phyloP scores from a whole-genome alignment of 2,329 filamentous ascomycete genomes.

The Daldinia sp. region DNA sequence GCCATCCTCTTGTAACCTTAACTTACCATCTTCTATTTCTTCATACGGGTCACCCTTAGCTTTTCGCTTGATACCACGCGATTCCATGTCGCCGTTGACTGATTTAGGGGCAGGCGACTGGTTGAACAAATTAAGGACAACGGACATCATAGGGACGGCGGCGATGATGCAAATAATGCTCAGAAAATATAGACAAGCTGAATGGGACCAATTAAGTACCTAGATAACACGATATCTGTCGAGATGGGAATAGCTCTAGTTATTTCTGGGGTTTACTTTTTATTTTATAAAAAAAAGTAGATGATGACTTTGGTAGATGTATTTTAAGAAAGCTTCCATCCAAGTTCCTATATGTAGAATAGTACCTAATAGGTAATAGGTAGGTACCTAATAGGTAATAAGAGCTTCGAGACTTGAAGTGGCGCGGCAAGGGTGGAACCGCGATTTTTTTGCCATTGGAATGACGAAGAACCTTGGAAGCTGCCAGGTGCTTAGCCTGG shows the following conservation, averaged over 20 bases:
- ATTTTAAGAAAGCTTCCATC: not conserved
- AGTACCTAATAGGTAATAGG: too few species aligned
- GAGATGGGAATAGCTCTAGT: not conserved
- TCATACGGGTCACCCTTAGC: slow-evolving; percentile 43
- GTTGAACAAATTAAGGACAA: slow-evolving; percentile 3
- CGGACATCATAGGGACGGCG: slow-evolving; percentile 19
- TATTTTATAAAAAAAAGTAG: too few species aligned
- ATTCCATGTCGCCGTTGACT: slow-evolving; percentile 26
- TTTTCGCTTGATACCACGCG: slow-evolving; percentile 43
- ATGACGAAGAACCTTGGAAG: slow-evolving; percentile 25
- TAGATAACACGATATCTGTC: not conserved
- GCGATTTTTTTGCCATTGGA: slow-evolving; percentile 23
- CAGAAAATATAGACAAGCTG: not conserved
- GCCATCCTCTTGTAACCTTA: slow-evolving; percentile 17
- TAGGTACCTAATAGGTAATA: too few species aligned
- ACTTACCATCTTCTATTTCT: slow-evolving; percentile 41
- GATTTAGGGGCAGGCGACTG: slow-evolving; percentile 27
- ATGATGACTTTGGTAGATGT: not conserved
- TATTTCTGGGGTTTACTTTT: too few species aligned
- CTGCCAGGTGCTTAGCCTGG: not conserved
- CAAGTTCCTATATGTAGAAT: too few species aligned
- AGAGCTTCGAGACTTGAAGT: slow-evolving; percentile 15
- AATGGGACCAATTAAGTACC: slow-evolving; percentile 4
- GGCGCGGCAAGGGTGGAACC: slow-evolving; percentile 25
- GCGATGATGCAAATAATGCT: not conserved